A percentile compares a stretch with the other conserved stretches of the same genome.
Conservation (phyloP, 352 stramenopile genomes). For the Discostella stelligera region DNA sequence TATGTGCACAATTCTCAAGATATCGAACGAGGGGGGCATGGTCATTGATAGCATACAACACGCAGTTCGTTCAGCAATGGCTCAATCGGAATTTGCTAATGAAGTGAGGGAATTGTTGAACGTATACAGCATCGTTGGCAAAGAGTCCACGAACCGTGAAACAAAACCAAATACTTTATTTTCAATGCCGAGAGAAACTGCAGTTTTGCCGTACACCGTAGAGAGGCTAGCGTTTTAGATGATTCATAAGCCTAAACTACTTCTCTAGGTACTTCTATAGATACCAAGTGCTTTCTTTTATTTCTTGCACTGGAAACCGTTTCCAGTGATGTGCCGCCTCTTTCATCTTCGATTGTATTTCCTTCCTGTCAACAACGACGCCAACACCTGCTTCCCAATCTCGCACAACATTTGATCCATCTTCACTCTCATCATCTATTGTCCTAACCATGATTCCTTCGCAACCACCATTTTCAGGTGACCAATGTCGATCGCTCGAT, state of each 20-base stretch:
- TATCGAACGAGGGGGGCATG: slow-evolving; percentile 38
- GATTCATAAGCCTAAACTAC: slow-evolving; percentile 7
- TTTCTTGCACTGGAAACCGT: slow-evolving; percentile 46
- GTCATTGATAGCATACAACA: slow-evolving; percentile 38
- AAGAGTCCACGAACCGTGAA: neutral
- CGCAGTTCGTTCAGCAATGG: slow-evolving; percentile 32
- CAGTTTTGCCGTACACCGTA: slow-evolving; percentile 36
- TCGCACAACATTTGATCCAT: slow-evolving; percentile 2
- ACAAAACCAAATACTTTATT: slow-evolving; percentile 2
- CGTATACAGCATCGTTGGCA: neutral
- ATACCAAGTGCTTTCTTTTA: slow-evolving; percentile 52
- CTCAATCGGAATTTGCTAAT: slow-evolving; percentile 39
- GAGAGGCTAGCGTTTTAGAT: slow-evolving; percentile 44
- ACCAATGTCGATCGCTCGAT: slow-evolving; percentile 45
- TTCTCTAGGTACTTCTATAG: slow-evolving; percentile 24
- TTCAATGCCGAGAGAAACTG: slow-evolving; percentile 14
- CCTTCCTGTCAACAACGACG: slow-evolving; percentile 21
- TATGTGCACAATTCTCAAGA: slow-evolving; percentile 37
- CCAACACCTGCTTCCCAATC: slow-evolving; percentile 11
- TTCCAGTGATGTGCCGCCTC: slow-evolving; percentile 43
- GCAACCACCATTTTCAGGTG: slow-evolving; percentile 54
- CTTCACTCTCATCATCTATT: slow-evolving; percentile 7
- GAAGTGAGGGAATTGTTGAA: slow-evolving; percentile 36
- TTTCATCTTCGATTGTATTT: slow-evolving; percentile 46
- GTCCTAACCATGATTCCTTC: slow-evolving; percentile 52